Conservation (phyloP, 352 stramenopile species). For the Globisporangium cylindrosporum region DNA sequence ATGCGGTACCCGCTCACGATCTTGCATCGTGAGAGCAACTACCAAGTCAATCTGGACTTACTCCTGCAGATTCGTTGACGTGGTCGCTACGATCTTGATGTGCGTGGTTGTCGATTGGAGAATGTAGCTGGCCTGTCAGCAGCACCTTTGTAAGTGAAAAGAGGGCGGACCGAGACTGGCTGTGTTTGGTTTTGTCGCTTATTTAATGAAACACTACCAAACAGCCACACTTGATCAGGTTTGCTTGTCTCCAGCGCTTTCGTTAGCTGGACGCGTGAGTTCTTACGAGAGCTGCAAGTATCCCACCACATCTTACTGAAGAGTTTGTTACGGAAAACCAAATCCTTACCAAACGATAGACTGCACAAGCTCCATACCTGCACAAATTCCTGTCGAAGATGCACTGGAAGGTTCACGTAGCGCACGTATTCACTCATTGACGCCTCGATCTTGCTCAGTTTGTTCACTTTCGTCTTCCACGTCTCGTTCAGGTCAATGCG, state of each 20-base stretch:
- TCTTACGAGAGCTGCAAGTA: slow-evolving; percentile 37
- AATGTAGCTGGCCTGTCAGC: too few species aligned
- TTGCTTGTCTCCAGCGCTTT: background rate
- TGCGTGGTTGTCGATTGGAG: too few species aligned
- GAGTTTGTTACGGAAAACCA: too few species aligned
- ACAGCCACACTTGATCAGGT: too few species aligned
- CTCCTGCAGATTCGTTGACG: background rate
- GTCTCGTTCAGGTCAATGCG: slow-evolving; percentile 66
- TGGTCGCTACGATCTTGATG: too few species aligned
- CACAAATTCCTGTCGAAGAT: slow-evolving; percentile 54
- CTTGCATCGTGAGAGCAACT: background rate
- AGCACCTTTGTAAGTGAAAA: too few species aligned
- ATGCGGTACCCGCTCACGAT: too few species aligned
- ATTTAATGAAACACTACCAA: background rate
- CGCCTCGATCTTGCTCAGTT: slow-evolving; percentile 70
- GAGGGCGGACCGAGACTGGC: too few species aligned
- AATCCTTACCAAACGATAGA: too few species aligned
- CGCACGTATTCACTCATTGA: slow-evolving; percentile 70
- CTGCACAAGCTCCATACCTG: slow-evolving; percentile 27
- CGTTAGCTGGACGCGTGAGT: slow-evolving; percentile 3
- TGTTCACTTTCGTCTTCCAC: slow-evolving; percentile 68
- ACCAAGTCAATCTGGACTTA: background rate
- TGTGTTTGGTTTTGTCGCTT: background rate
- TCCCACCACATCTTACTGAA: slow-evolving; percentile 15
- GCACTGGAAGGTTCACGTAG: slow-evolving; percentile 55